Evolutionary conservation across 306 rosid genomes (phyloP), one percentile per base, ranked within the genome.

Genomic region (Sicyos edulis): DNA sequence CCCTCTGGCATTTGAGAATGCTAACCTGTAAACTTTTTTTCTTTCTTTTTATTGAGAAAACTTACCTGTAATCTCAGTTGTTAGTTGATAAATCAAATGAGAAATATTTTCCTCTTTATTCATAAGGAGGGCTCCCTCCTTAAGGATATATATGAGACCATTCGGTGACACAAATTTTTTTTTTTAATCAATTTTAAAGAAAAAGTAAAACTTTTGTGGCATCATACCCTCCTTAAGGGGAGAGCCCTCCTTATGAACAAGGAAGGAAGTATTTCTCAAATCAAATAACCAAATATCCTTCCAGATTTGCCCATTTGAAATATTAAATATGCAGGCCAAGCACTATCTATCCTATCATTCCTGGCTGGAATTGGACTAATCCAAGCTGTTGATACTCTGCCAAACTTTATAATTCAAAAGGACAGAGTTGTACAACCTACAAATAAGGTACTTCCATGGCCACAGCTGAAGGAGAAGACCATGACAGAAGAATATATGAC

Each of bases 321-420:
- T 37, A 20, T 40, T 13, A 44, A 44, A 66, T 29, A 20, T 66
- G 56, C 72, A 67, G 72, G 72, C 72, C 14, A 12, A 20, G 72
- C 72, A 67, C 42, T 66, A 20, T 15, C 72, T 40, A 26, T 3
- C 1, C 72, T 40, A 26, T 3, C 1, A 64, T 40, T 42, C 50
- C 70, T 17, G 32, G 32, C 70, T 64, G 53, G 70, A 64, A 44
- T 42, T 64, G 70, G 53, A 40, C 70, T 40, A 40, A 64, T 40
- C 70, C 52, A 64, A 40, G 52, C 70, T 63, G 32, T 64, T 64
- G 26, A 40, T 40, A 40, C 24, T 62, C 21, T 4, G 69, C 50
- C 50, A 55, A 0, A 55, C 13, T 55, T 56, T 20, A 11, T 22
- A 21, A 16, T 21, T 53, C 21, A 53, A 53, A 53, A 53, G 4